Evolutionary conservation across 169 alveolate species (phyloP), one percentile per base, ranked within the genome.

Genomic region (Ichthyophthirius multifiliis): DNA sequence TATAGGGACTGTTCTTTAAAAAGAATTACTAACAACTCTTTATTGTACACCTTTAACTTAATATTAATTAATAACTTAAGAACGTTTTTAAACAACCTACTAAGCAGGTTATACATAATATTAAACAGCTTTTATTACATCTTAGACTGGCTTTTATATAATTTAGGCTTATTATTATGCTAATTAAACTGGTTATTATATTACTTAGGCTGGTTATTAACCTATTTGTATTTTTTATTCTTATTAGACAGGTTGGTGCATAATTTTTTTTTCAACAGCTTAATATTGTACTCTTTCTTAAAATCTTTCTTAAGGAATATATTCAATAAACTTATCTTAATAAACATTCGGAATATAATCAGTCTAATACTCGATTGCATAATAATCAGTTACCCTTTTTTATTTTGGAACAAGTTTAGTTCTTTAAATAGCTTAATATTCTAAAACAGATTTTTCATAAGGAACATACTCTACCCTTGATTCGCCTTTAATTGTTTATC

Each of bases 231-330:
- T n/a, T n/a, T n/a, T n/a, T n/a, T n/a, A 39, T 27, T 47, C 73
- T 55, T 47, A n/a, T 75, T 75, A 34, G 62, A 41, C 75, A 39
- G 10, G 9, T 76, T 76, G 31, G 32, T 74, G 81, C 10, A 74
- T 71, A 76, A 76, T 76, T 62, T 76, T 37, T 47, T 64, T 47
- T 76, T 76, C 83, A 41, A 76, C 76, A 55, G 73, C 75, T 37
- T 76, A 47, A 55, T 76, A 76, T 76, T 76, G 76, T 55, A 76
- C 76, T 76, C 83, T 76, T 63, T 76, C 76, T 55, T 47, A 20
- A 47, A 55, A 76, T 76, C 83, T 76, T 13, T 47, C 73, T 35
- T 47, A 47, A 10, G 83, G 73, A 7, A 76, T 65, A 18, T 76
- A 76, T 47, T 76, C 83, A 41, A 76, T 76, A 41, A 39, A 47